Base-by-base conservation (phyloP, 148 eudicot species). In the Hydrangea macrophylla region DNA sequence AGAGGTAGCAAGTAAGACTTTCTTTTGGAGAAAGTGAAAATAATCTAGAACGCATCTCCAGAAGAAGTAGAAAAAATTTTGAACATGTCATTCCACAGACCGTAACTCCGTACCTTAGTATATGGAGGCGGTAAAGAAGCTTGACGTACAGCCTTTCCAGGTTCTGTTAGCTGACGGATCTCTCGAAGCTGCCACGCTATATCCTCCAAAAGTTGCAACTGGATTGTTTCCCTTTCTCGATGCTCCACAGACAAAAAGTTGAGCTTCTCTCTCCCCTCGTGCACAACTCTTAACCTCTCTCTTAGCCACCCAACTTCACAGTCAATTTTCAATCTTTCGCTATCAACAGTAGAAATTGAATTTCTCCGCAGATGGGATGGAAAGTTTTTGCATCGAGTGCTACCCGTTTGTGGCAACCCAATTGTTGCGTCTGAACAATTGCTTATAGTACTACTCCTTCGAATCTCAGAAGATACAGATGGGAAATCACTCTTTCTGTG, bases 201-300 rank as follows among this genome's bases (percentile, higher is more conserved):
- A 79, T 90, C 88, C 72, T 88, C 96, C 75, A 92, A 81, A 72
- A 92, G 82, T 63, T 84, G 77, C 58, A 90, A 73, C 80, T 88
- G 92, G 58, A 83, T 35, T 48, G 75, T 82, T 62, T 82, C 92
- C 71, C 81, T 86, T 68, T 90, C 98, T 31, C 73, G 77, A 51
- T 77, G 78, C 62, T 86, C 92, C 56, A 72, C 36, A 54, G 90
- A 74, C n/a, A n/a, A n/a, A 67, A 74, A 45, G 67, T 76, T 81
- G 23, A 90, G 88, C 78, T 83, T 90, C 61, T 82, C 85, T 75
- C 90, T 87, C 36, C 79, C 96, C 67, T 81, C 91, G 71, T 84
- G 96, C 70, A 94, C 87, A 67, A 79, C 72, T 81, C 73, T 90
- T 58, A 94, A 67, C 64, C 81, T 86, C 58, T 83, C 95, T 71